Evolutionary conservation across 2,329 filamentous ascomycete species (phyloP).

Genomic region (Apiospora sp.): DNA sequence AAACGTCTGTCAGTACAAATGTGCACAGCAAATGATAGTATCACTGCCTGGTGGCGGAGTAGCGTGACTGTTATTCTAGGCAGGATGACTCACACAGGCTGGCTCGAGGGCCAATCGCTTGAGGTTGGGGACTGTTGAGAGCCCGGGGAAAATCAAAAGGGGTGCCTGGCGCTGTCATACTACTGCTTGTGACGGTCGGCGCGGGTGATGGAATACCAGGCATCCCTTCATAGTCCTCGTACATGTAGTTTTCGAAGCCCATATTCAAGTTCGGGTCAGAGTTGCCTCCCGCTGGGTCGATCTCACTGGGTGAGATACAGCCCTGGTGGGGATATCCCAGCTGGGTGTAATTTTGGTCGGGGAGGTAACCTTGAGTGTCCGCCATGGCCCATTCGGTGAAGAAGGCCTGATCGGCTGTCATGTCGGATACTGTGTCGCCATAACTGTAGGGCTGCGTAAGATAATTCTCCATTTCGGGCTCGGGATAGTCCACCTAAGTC

Average conservation of each 20-base stretch:
- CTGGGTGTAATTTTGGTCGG: not conserved
- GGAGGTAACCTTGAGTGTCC: not conserved
- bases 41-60: not conserved
- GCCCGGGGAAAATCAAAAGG: not conserved
- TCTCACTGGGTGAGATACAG: not conserved
- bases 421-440: not conserved
- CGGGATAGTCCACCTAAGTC: not conserved
- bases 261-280: not conserved
- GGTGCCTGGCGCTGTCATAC: not conserved
- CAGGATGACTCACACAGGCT: slow-evolving; percentile 13
- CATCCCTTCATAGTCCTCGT: not conserved
- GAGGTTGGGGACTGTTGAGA: not conserved
- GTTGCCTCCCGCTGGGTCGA: not conserved
- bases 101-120: not conserved
- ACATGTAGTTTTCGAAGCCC: not conserved
- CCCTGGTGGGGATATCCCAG: not conserved
- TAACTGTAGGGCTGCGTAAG: not conserved
- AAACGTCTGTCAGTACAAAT: not conserved
- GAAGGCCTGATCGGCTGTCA: not conserved
- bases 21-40: not conserved
- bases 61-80: slow-evolving; percentile 7
- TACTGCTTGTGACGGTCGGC: not conserved
- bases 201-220: not conserved
- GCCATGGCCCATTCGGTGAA: not conserved
- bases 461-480: not conserved